Conservation (phyloP, 768 basidiomycete species). For the Rubroboletus satanas region DNA sequence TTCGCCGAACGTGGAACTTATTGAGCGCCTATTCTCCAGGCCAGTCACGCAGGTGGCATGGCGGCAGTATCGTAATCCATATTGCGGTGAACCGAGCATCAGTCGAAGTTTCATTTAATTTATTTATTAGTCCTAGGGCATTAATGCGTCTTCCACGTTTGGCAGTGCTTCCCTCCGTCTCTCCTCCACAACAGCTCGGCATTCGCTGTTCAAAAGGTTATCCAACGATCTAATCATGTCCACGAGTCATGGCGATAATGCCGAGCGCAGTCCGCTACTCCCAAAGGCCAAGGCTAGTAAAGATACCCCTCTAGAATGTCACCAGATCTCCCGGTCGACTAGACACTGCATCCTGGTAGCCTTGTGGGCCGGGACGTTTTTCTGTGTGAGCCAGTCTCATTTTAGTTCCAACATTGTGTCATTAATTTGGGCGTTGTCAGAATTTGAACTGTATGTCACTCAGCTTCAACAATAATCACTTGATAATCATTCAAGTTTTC, state of each 20-base stretch:
- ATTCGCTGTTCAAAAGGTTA: not conserved
- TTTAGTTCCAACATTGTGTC: not conserved
- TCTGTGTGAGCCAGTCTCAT: conserved; percentile 48
- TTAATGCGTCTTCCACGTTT: not conserved
- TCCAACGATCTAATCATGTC: not conserved
- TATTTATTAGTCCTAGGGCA: not conserved
- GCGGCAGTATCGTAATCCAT: not conserved
- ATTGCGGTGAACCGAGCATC: not conserved
- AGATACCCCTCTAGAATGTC: conserved; percentile 36
- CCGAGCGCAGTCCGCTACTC: conserved; percentile 28
- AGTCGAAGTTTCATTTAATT: not conserved
- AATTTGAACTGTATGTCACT: conserved; percentile 9
- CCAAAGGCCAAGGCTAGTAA: not conserved
- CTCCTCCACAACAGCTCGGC: not conserved
- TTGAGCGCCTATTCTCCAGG: too few relatives aligned
- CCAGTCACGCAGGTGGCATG: too few relatives aligned
- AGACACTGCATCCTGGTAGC: conserved; percentile 60
- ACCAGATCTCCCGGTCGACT: conserved; percentile 54
- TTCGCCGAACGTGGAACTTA: too few relatives aligned
- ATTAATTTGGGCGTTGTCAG: not conserved
- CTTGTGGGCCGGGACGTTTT: conserved; percentile 63
- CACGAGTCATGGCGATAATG: not conserved
- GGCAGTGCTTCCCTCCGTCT: not conserved
- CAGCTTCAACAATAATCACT: not conserved
- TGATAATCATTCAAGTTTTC: not conserved